phyloP scores from a whole-genome alignment of 257 asterid species.

The Striga asiatica region DNA sequence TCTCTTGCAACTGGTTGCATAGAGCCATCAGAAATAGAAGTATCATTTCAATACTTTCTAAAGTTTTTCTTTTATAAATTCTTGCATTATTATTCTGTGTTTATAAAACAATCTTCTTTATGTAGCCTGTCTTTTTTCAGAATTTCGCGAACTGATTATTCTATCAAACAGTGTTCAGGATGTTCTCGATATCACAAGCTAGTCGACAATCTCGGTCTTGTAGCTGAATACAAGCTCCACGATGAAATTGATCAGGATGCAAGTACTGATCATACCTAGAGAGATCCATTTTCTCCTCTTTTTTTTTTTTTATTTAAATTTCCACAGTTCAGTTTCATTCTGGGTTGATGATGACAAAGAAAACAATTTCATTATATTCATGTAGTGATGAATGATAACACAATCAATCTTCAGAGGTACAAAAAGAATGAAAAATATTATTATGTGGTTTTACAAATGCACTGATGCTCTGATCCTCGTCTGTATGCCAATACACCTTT shows the following conservation, averaged over 20 bases:
- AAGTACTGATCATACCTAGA: constrained; percentile 33
- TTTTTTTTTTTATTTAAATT: no score
- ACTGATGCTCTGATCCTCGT: constrained; percentile 44
- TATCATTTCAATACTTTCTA: no score
- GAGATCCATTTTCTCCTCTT: constrained; percentile 9
- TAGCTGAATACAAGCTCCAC: constrained; percentile 61
- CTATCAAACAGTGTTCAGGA: constrained; percentile 67
- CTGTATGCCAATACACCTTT: constrained; percentile 36
- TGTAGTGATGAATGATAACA: constrained; percentile 17
- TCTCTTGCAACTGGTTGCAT: no score
- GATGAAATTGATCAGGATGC: constrained; percentile 43
- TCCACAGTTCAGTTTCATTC: not conserved
- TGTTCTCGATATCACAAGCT: constrained; percentile 82
- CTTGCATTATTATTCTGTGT: no score
- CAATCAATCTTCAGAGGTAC: constrained; percentile 17
- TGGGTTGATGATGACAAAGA: constrained; percentile 16
- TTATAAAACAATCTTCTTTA: no score
- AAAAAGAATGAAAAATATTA: constrained; percentile 29
- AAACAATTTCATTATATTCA: constrained; percentile 17
- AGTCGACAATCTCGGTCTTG: constrained; percentile 91
- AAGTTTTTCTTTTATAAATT: no score
- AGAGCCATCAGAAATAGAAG: no score
- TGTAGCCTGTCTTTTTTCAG: not conserved
- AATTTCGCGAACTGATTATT: constrained; percentile 4
- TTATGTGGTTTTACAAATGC: constrained; percentile 24